Evolutionary conservation across 768 basidiomycete species (phyloP), one percentile per base, ranked within the genome.

Genomic region (Leccinum variicolor): DNA sequence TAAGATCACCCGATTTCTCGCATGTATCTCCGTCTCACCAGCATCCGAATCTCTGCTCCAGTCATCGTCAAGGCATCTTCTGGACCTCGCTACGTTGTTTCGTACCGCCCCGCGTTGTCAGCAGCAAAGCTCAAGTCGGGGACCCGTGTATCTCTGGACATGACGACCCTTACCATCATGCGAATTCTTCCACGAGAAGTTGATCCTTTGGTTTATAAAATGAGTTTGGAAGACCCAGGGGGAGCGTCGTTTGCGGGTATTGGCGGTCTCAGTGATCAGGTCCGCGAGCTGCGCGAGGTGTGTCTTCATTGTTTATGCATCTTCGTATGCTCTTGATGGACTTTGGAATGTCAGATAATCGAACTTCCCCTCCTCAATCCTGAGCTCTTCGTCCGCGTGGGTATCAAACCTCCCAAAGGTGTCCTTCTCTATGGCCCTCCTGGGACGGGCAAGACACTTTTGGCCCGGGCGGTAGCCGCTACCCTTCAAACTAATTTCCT

Each of bases 151-250:
- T 95, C 94, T 55, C 84, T 99, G 31, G 97, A 99, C 73, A 98
- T 99, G 97, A 99, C 97, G 4, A 98, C 97, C 2, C 79, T 98
- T 31, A 99, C 97, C 6, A 93, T 99, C 69, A 98, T 99, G 94
- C 91, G 97, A 36, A 96, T 98, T 53, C 79, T 99, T 19, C 97
- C 97, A 4, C 84, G 97, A 61, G 97, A 99, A 72, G 93, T 99
- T 7, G 97, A 99, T 70, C 97, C 97, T 15, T 77, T 96, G 66
- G 96, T 99, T 11, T 99, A 99, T 80, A 98, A 98, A 77, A 99
- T 98, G 97, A 96, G 93, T 62, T 78, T 97, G 67, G 97, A 99
- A 73, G 96, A 98, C 67, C 94, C 97, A 3, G 94, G 94, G 77
- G 89, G 90, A 51, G 95, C 92, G 7, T 84, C 92, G 4, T 98